A percentile compares a stretch with the other conserved stretches of the same genome.
These are phyloP conservation scores for Rhizopogon rudus DNA, from an alignment of 768 basidiomycete species.

Conservation along the genomic window DNA sequence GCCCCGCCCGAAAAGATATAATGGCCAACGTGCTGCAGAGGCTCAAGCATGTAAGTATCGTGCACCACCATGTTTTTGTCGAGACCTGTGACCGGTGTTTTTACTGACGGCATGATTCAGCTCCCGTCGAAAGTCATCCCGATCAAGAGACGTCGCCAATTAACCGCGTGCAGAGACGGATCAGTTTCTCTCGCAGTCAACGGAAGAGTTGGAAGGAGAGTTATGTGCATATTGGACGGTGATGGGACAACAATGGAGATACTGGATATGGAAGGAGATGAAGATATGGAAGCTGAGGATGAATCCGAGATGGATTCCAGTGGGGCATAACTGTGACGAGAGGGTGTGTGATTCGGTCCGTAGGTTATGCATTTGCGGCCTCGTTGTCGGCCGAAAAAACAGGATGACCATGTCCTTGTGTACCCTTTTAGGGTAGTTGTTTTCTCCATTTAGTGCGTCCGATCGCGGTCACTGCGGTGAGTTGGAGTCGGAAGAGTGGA, in stretches of 20 bases:
- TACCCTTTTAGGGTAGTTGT: constrained; percentile 32
- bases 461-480: constrained; percentile 41
- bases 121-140: constrained; percentile 41
- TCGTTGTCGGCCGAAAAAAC: constrained; percentile 21
- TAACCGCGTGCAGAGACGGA: constrained; percentile 49
- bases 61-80: constrained; percentile 25
- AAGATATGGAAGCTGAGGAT: constrained; percentile 38
- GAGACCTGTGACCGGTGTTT: constrained; percentile 25
- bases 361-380: constrained; percentile 17
- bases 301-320: constrained; percentile 24
- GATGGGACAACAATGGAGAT: constrained; percentile 63
- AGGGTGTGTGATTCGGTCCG: constrained; percentile 17
- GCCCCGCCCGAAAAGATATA: constrained; percentile 59
- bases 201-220: constrained; percentile 66
- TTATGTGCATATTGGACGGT: constrained; percentile 69
- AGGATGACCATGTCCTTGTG: constrained; percentile 25
- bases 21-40: constrained; percentile 50
- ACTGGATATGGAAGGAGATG: constrained; percentile 72
- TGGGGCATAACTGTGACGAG: constrained; percentile 16
- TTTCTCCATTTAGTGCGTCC: constrained; percentile 21
- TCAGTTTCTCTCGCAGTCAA: constrained; percentile 64
- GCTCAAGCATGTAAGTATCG: constrained; percentile 59
- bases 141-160: constrained; percentile 52
- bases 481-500: constrained; percentile 31
- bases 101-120: constrained; percentile 36